A percentile compares a stretch with the other conserved stretches of the same genome.
These are phyloP conservation scores for Balansia obtecta DNA, from an alignment of 2,329 filamentous ascomycete species.

Conservation along the genomic window DNA sequence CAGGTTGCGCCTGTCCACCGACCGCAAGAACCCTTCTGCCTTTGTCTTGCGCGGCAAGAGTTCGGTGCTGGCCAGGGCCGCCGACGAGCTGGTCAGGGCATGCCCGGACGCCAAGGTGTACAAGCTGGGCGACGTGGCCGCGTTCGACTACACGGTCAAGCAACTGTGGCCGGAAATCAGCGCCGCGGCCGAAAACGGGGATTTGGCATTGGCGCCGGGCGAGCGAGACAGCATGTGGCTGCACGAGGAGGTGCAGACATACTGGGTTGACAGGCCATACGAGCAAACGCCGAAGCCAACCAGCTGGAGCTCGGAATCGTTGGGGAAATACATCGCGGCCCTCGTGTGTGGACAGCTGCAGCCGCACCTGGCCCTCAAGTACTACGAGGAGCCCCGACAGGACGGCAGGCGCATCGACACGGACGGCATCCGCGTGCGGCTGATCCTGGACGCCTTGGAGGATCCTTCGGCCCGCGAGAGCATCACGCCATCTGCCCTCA, in stretches of 20 bases:
- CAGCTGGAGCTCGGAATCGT: conserved; percentile 28
- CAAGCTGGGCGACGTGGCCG: conserved; percentile 23
- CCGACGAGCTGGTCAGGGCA: conserved; percentile 20
- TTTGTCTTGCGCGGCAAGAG: conserved; percentile 21
- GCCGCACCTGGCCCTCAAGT: conserved; percentile 17
- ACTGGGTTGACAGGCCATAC: conserved; percentile 21
- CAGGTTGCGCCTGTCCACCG: conserved; percentile 21
- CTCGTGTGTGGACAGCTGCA: conserved; percentile 27
- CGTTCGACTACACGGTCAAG: conserved; percentile 21
- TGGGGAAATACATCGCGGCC: conserved; percentile 29
- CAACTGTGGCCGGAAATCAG: conserved; percentile 25
- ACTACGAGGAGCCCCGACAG: conserved; percentile 21
- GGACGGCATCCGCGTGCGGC: conserved; percentile 23
- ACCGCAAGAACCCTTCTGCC: conserved; percentile 18
- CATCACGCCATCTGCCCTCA: conserved; percentile 28
- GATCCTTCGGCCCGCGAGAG: conserved; percentile 20
- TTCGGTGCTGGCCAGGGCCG: conserved; percentile 19
- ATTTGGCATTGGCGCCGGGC: conserved; percentile 11
- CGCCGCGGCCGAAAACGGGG: conserved; percentile 14
- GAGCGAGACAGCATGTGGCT: conserved; percentile 20
- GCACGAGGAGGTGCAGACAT: conserved; percentile 19
- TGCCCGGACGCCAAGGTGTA: conserved; percentile 22
- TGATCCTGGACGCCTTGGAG: conserved; percentile 27
- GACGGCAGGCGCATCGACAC: conserved; percentile 21
- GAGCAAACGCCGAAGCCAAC: conserved; percentile 26